Evolutionary conservation across 805 yeast genomes (phyloP).

Genomic region (Lipomyces starkeyi): DNA sequence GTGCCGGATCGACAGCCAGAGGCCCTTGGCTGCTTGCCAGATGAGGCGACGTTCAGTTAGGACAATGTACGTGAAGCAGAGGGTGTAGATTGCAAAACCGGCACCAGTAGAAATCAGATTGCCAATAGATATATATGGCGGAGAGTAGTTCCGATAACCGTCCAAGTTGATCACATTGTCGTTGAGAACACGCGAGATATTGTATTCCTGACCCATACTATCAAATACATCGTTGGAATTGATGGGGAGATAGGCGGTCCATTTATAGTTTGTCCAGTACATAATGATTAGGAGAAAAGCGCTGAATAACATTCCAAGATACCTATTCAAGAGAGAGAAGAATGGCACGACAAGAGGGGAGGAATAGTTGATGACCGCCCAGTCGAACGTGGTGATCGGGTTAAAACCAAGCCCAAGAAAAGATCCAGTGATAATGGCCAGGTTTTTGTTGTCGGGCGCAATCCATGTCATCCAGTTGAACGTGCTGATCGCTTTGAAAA

Average conservation of each 20-base stretch:
- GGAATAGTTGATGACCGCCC: constrained; percentile 61
- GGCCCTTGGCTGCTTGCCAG: background rate
- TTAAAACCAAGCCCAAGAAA: constrained; percentile 68
- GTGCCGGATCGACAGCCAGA: constrained; percentile 6
- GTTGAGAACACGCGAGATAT: too few relatives aligned
- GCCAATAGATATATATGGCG: constrained; percentile 54
- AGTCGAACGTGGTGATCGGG: constrained; percentile 69
- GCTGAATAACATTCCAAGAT: background rate
- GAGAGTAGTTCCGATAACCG: constrained; percentile 63
- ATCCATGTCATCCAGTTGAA: constrained; percentile 75
- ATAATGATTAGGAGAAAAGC: constrained; percentile 9
- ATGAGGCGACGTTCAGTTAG: constrained; percentile 20
- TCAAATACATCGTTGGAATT: constrained; percentile 49
- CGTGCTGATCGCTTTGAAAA: too few relatives aligned
- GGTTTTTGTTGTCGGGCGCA: constrained; percentile 58
- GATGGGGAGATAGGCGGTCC: constrained; percentile 50
- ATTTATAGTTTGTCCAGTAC: constrained; percentile 33
- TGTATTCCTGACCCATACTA: constrained; percentile 43
- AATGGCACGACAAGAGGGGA: constrained; percentile 49
- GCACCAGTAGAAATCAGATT: constrained; percentile 50
- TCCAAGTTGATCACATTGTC: constrained; percentile 43
- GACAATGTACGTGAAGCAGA: constrained; percentile 10
- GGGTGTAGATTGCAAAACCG: constrained; percentile 49
- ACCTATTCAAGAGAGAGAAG: constrained; percentile 44
- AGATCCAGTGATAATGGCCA: constrained; percentile 68